Percentiles rank a stretch among this genome's conserved stretches.
Evolutionary conservation across 169 alveolate species (phyloP).

Genomic region (Babesia bigemina): DNA sequence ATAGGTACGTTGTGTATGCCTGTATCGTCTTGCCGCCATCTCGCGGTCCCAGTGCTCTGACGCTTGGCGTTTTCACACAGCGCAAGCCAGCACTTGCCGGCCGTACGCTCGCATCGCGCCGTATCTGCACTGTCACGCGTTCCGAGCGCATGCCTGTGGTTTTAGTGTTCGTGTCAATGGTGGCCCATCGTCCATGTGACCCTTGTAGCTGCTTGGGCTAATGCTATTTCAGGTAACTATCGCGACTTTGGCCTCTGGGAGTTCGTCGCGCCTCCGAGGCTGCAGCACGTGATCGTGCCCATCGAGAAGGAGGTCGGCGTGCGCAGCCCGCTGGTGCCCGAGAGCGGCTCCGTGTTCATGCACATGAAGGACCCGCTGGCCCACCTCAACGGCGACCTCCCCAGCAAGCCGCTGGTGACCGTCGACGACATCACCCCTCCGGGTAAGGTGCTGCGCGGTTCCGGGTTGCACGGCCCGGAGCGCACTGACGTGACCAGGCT

Average conservation of each 20-base stretch:
- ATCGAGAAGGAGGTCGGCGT: conserved; percentile 71
- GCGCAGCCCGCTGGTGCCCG: conserved; percentile 52
- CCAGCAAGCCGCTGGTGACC: conserved; percentile 71
- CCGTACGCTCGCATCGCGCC: too few species aligned
- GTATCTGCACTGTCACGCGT: too few species aligned
- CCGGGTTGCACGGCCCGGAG: conserved; percentile 89
- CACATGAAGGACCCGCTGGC: conserved; percentile 70
- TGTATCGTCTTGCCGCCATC: too few species aligned
- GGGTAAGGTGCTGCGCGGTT: conserved; percentile 81
- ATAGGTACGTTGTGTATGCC: conserved; percentile 10
- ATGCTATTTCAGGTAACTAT: conserved; percentile 70
- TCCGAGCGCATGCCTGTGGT: too few species aligned
- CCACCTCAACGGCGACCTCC: conserved; percentile 65
- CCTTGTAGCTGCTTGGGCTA: too few species aligned
- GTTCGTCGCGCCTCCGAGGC: conserved; percentile 75
- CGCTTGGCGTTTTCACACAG: too few species aligned
- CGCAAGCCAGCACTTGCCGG: too few species aligned
- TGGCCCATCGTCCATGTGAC: too few species aligned
- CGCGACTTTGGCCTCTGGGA: conserved; percentile 80
- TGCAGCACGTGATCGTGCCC: conserved; percentile 73
- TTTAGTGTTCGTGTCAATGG: too few species aligned
- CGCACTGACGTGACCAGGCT: conserved; percentile 81
- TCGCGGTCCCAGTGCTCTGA: too few species aligned
- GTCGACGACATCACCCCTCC: conserved; percentile 72
- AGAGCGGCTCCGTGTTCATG: conserved; percentile 54